A percentile compares a stretch with the other conserved stretches of the same genome.
phyloP scores from a whole-genome alignment of 352 stramenopile species.

The Thalassiosira sp. region DNA sequence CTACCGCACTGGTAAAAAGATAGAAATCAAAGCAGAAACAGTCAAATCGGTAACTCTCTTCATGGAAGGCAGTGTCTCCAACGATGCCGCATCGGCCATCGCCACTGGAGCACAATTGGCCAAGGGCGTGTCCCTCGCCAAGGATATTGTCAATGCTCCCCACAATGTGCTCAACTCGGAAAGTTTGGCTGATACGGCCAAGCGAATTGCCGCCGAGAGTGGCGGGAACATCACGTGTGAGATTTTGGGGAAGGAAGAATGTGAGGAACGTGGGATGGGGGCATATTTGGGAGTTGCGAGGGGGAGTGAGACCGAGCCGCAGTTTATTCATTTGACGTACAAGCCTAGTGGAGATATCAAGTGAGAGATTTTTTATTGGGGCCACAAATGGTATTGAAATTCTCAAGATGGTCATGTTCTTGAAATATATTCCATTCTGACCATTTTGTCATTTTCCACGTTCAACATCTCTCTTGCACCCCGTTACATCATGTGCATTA shows the following conservation, averaged over 20 bases:
- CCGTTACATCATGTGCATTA: too few species aligned
- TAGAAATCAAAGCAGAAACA: constrained; percentile 66
- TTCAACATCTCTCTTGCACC: too few species aligned
- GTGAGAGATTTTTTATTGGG: constrained; percentile 30
- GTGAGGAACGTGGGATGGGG: constrained; percentile 84
- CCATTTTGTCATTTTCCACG: too few species aligned
- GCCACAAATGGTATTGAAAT: too few species aligned
- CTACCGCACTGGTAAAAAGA: constrained; percentile 72
- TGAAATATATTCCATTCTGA: too few species aligned
- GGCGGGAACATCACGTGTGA: constrained; percentile 69
- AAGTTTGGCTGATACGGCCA: constrained; percentile 79
- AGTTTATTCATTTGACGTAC: constrained; percentile 90
- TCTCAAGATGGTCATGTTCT: too few species aligned
- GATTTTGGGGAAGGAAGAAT: constrained; percentile 81
- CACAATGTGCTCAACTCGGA: constrained; percentile 85
- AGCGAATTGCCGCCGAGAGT: constrained; percentile 70
- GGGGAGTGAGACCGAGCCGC: constrained; percentile 82
- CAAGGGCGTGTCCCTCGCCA: constrained; percentile 72
- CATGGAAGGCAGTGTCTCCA: constrained; percentile 26
- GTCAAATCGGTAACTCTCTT: constrained; percentile 65
- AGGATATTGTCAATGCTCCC: constrained; percentile 87
- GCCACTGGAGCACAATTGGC: constrained; percentile 59
- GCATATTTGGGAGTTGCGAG: constrained; percentile 86
- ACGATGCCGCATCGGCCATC: constrained; percentile 36
- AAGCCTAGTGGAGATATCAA: constrained; percentile 66